These are phyloP conservation scores for Thraustochytrium sp. DNA, from an alignment of 352 stramenopile genomes.

Conservation along the genomic window DNA sequence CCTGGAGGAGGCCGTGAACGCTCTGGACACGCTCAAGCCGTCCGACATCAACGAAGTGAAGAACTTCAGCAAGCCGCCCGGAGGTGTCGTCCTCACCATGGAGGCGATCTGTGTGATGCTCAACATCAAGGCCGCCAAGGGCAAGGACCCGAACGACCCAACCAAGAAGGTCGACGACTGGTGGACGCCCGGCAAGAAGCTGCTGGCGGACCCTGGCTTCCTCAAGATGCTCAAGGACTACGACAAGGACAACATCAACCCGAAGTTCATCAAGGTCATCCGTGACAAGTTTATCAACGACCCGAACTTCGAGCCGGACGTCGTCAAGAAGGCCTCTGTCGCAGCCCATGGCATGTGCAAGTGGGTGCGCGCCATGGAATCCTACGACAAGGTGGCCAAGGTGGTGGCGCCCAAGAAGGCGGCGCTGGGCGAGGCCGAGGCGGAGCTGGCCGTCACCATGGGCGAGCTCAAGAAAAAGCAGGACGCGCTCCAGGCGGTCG, in stretches of 20 bases:
- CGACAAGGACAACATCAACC: slow-evolving; percentile 89
- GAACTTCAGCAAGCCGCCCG: slow-evolving; percentile 86
- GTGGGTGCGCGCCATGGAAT: slow-evolving; percentile 92
- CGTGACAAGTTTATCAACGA: slow-evolving; percentile 70
- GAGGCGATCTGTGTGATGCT: slow-evolving; percentile 92
- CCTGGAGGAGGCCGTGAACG: slow-evolving; percentile 78
- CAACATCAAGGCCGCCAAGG: slow-evolving; percentile 72
- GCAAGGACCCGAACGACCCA: slow-evolving; percentile 79
- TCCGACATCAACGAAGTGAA: slow-evolving; percentile 90
- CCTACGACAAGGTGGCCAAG: slow-evolving; percentile 88
- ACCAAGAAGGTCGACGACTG: slow-evolving; percentile 94
- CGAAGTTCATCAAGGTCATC: slow-evolving; percentile 79
- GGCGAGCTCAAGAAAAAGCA: slow-evolving; percentile 77
- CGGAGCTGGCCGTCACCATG: slow-evolving; percentile 74
- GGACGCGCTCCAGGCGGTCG: slow-evolving; percentile 75
- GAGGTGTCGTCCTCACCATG: slow-evolving; percentile 88
- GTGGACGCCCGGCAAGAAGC: slow-evolving; percentile 77
- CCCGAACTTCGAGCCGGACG: slow-evolving; percentile 84
- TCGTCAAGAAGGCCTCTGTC: slow-evolving; percentile 85
- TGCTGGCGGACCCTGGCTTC: slow-evolving; percentile 85
- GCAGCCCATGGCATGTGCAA: slow-evolving; percentile 83
- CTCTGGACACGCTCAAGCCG: slow-evolving; percentile 83
- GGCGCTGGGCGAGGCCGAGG: slow-evolving; percentile 76
- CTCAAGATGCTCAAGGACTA: slow-evolving; percentile 86
- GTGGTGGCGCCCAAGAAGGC: slow-evolving; percentile 81